Conservation (phyloP, 306 rosid genomes). For the Cotoneaster glaucophyllus region DNA sequence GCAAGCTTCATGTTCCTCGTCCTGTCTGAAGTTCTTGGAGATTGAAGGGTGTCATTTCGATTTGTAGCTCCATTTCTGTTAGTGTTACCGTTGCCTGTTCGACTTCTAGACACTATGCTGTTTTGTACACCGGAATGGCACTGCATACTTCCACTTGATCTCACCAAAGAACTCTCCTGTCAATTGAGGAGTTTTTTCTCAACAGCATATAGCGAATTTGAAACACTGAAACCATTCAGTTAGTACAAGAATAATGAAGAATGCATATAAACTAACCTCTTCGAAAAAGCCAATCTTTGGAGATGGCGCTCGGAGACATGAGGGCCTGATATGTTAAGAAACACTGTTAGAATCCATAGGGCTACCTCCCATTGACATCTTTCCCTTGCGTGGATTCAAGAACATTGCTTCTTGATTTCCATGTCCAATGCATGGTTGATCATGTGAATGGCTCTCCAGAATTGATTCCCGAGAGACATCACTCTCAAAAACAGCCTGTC, state of each 20-base stretch:
- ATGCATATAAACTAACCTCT: constrained; percentile 27
- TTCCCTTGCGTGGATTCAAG: background rate
- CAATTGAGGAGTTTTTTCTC: background rate
- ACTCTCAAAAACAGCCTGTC: constrained; percentile 1
- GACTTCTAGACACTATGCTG: background rate
- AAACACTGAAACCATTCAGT: background rate
- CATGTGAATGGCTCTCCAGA: background rate
- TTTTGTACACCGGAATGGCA: constrained; percentile 3
- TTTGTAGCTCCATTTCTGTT: background rate
- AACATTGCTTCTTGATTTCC: background rate
- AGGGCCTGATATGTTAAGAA: constrained; percentile 29
- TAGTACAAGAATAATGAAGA: background rate
- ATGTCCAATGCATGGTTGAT: background rate
- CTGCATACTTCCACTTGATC: background rate
- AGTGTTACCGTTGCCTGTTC: background rate
- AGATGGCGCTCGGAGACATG: constrained; percentile 44
- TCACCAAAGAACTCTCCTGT: constrained; percentile 30
- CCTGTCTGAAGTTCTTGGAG: constrained; percentile 5
- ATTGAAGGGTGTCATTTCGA: constrained; percentile 14
- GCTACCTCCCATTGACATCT: background rate
- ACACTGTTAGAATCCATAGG: constrained; percentile 5
- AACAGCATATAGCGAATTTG: background rate
- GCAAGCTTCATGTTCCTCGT: background rate
- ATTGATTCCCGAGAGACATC: constrained; percentile 3
- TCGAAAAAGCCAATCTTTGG: constrained; percentile 48